These are phyloP conservation scores for Dentipellis fragilis DNA, from an alignment of 768 basidiomycete genomes.

Conservation along the genomic window DNA sequence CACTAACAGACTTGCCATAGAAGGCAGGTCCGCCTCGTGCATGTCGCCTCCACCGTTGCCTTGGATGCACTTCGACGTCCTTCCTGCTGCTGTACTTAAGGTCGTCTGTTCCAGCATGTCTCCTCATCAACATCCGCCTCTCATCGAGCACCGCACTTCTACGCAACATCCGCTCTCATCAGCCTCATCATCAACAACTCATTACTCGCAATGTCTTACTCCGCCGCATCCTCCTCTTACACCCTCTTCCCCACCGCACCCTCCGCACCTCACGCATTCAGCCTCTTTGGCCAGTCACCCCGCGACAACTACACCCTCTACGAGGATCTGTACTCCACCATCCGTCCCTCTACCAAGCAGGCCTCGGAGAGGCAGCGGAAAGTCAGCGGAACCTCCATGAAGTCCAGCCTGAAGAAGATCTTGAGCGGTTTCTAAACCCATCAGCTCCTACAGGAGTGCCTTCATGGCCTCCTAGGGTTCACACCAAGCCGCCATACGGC, in stretches of 20 bases:
- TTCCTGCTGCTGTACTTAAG: not conserved
- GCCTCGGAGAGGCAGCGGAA: slow-evolving; percentile 4
- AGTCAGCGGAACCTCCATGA: slow-evolving; percentile 12
- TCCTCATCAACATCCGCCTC: not conserved
- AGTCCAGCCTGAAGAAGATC: slow-evolving; percentile 11
- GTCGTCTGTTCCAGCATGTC: not conserved
- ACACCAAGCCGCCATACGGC: not conserved
- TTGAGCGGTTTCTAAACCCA: slow-evolving; percentile 4
- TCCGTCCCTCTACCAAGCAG: slow-evolving; percentile 1
- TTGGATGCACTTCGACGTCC: not conserved
- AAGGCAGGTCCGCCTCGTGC: not conserved
- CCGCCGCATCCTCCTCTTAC: slow-evolving; percentile 2
- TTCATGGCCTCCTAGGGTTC: not conserved
- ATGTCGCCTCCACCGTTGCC: not conserved
- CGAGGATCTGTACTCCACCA: slow-evolving; percentile 9
- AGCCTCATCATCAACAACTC: not conserved
- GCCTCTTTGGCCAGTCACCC: slow-evolving; percentile 12
- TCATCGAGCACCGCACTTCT: not conserved
- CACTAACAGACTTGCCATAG: not conserved
- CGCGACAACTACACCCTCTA: slow-evolving; percentile 15
- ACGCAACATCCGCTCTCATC: not conserved
- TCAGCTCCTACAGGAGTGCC: not conserved
- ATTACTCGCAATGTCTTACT: not conserved
- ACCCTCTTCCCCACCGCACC: slow-evolving; percentile 12
- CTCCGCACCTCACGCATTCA: slow-evolving; percentile 12